phyloP scores from a whole-genome alignment of 2,329 filamentous ascomycete genomes.

The Cephalotrichum gorgonifer region DNA sequence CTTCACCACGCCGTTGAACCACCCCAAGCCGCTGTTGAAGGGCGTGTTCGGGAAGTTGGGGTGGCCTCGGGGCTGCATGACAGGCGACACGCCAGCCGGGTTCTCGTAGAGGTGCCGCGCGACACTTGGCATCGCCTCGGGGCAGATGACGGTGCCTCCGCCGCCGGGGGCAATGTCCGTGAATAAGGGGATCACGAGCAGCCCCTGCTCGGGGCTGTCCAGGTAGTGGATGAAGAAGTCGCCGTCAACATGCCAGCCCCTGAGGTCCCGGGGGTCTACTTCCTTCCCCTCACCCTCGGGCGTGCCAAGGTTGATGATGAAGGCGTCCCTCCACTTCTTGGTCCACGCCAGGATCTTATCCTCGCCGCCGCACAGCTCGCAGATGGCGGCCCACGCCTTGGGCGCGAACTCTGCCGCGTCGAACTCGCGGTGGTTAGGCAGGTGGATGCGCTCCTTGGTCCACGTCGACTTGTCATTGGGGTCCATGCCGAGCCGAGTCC shows the following conservation, averaged over 20 bases:
- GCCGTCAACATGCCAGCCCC: slow-evolving; percentile 59
- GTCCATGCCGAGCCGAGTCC: slow-evolving; percentile 56
- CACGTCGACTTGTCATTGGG: slow-evolving; percentile 55
- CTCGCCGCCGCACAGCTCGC: slow-evolving; percentile 55
- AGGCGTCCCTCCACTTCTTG: slow-evolving; percentile 53
- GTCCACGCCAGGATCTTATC: slow-evolving; percentile 36
- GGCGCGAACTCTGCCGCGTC: slow-evolving; percentile 47
- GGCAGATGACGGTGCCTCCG: slow-evolving; percentile 56
- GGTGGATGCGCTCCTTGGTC: slow-evolving; percentile 50
- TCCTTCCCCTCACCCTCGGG: slow-evolving; percentile 37
- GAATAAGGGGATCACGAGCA: slow-evolving; percentile 59
- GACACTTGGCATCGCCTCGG: slow-evolving; percentile 44
- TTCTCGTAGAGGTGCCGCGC: slow-evolving; percentile 49
- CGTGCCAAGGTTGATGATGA: slow-evolving; percentile 61
- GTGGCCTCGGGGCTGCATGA: slow-evolving; percentile 48
- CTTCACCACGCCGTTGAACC: slow-evolving; percentile 28
- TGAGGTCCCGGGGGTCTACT: slow-evolving; percentile 39
- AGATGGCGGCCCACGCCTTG: slow-evolving; percentile 56
- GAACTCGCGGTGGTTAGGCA: slow-evolving; percentile 50
- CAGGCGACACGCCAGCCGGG: slow-evolving; percentile 55
- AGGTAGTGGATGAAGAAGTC: slow-evolving; percentile 66
- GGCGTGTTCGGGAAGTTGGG: slow-evolving; percentile 29
- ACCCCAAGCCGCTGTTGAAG: slow-evolving; percentile 25
- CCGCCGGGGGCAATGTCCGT: slow-evolving; percentile 49
- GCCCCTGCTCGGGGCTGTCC: slow-evolving; percentile 57